Evolutionary conservation across 148 eudicot genomes (phyloP).

Genomic region (Drosera capensis): DNA sequence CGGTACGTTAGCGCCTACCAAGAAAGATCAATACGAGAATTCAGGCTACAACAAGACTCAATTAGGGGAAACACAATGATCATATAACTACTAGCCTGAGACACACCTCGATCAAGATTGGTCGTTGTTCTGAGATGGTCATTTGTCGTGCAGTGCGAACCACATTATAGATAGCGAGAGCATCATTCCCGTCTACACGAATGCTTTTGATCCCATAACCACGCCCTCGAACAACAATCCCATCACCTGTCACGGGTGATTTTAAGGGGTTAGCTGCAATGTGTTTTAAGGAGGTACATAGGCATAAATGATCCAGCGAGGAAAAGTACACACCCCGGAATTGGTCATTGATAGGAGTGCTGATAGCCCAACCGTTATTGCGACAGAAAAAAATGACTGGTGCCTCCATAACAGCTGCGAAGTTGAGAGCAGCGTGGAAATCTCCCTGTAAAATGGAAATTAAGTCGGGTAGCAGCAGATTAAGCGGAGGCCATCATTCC

Average conservation of each 20-base stretch:
- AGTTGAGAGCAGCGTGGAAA: constrained; percentile 64
- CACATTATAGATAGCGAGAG: constrained; percentile 52
- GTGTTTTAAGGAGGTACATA: not conserved
- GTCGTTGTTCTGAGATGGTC: constrained; percentile 37
- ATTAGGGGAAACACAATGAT: not conserved
- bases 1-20: constrained; percentile 51
- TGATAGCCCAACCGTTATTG: constrained; percentile 82
- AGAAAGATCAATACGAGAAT: constrained; percentile 2
- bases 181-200: constrained; percentile 64
- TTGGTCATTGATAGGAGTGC: constrained; percentile 54
- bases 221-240: constrained; percentile 54
- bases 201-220: constrained; percentile 64
- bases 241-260: constrained; percentile 39
- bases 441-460: constrained; percentile 31
- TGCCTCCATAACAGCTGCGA: constrained; percentile 64
- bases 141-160: constrained; percentile 40
- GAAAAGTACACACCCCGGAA: constrained; percentile 28
- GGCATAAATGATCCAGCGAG: not conserved
- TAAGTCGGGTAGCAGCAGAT: not conserved
- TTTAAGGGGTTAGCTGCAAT: not conserved
- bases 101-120: constrained; percentile 62
- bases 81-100: not conserved
- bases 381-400: constrained; percentile 63
- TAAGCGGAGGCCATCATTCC: not conserved
- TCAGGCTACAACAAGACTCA: not conserved